Base-by-base conservation (phyloP, 768 basidiomycete genomes). In the Holtermanniella nyarrowii region DNA sequence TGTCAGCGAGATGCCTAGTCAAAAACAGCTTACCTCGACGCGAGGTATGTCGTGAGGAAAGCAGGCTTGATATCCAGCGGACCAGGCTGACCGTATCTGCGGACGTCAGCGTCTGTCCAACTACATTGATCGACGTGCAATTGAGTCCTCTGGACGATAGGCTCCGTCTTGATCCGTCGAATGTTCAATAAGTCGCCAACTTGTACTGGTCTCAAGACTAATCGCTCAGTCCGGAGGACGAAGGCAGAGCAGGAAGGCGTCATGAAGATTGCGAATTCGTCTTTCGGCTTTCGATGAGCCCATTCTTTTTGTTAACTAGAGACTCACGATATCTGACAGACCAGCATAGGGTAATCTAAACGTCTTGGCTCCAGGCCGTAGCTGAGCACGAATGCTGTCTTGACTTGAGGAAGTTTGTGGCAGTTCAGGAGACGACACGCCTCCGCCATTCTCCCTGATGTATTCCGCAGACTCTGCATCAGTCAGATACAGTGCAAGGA, bases 111-210 rank as follows among this genome's bases (percentile, higher is more conserved):
- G 26, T 37, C 3, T 16, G 52, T n/a, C 18, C 26, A 4, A 42
- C 22, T 5, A 47, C 13, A 48, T 39, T 22, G 13, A 24, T 2
- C 26, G 26, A 46, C 66, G 49, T 44, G 66, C 61, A 69, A 37
- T 50, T 69, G 67, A 1, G 67, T 69, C 31, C 56, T 58, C 48
- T 69, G 62, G 1, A 69, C 67, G 11, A 61, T 51, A 1, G 67
- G 67, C 42, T 69, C 67, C 26, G 41, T 60, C 53, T 69, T 69
- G 31, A 69, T 69, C 51, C 57, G 41, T 47, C 53, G 53, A 23
- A 69, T 62, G 13, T 48, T 61, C 3, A 42, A 45, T 26, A 55
- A 24, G 50, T 69, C 67, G 3, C 55, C 52, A 1, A 31, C n/a
- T 27, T 53, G 26, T 13, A 62, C 54, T 45, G 56, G 60, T 13